Evolutionary conservation across 2,329 filamentous ascomycete genomes (phyloP), one percentile per base, ranked within the genome.

Genomic region (Fusarium sp.): DNA sequence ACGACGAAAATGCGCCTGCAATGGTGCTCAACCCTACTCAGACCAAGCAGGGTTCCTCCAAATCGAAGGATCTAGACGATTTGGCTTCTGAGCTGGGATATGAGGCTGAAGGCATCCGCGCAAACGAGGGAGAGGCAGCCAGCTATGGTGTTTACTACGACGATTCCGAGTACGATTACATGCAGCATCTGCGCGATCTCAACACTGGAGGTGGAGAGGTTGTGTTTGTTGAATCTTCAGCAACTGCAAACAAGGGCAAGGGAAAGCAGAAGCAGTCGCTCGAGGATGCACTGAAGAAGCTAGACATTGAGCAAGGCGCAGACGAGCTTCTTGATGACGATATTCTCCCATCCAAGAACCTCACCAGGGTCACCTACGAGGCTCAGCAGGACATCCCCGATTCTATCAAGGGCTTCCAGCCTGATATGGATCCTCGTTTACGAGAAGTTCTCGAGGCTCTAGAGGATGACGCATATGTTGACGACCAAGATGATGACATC

Each of bases 171-270:
- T 99, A 99, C 81, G 96, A 99, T 81, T 99, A 99, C 83, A 99
- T 99, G 96, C 96, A 99, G 80, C 96, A 99, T 81, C 84, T 99
- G 86, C 92, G 94, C 57, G 96, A 98, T 74, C 83, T 99, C n/a
- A 91, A 91, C 59, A 80, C 84, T 43, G 93, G 87, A 7, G 88
- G 88, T 24, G 92, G 92, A 31, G 91, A 94, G 57, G 89, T 91
- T 31, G 90, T 94, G 47, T 98, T 97, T 76, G 87, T 99, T 39
- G 94, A 98, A 72, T 86, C 88, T n/a, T 86, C 88, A 53, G 80
- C 84, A 14, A 78, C 84, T n/a, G 86, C 86, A 57, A 88, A 87
- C 70, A 92, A 93, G 79, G 84, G 82, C 24, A 94, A 94, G 81
- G 89, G 85, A 6, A 92, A 93, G 76, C 87, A 91, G 76, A 97